phyloP scores from a whole-genome alignment of 2,329 filamentous ascomycete genomes.

The Epichloe typhina region DNA sequence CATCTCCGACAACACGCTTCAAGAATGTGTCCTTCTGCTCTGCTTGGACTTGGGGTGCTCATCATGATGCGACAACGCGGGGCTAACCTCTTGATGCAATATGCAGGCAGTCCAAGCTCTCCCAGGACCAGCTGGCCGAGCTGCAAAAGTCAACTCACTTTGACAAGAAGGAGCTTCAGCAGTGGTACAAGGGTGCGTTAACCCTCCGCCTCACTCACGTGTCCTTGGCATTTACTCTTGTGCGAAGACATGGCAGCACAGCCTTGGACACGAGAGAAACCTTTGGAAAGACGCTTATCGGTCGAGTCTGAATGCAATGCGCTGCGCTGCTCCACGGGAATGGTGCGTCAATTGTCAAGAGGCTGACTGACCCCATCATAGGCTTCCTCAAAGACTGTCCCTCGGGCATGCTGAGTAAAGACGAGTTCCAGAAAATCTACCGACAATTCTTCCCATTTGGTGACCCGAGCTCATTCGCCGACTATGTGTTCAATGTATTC shows the following conservation, averaged over 20 bases:
- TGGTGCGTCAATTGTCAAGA: not conserved
- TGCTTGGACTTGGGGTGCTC: not conserved
- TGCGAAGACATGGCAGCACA: too few relatives aligned
- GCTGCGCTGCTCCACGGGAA: too few relatives aligned
- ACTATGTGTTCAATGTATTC: conserved; percentile 99
- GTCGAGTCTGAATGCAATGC: too few relatives aligned
- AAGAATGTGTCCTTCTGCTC: too few relatives aligned
- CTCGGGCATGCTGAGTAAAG: conserved; percentile 89
- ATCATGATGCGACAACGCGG: conserved; percentile 2
- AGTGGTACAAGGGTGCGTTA: conserved; percentile 91
- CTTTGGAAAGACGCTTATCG: too few relatives aligned
- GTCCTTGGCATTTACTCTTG: not conserved
- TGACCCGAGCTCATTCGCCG: conserved; percentile 91
- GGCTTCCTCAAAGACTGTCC: conserved; percentile 98
- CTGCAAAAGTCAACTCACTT: conserved; percentile 96
- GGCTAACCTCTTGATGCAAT: conserved; percentile 11
- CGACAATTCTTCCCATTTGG: conserved; percentile 99
- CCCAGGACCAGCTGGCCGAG: conserved; percentile 87
- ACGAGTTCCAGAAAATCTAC: conserved; percentile 99
- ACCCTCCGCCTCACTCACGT: too few relatives aligned
- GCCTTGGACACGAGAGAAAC: too few relatives aligned
- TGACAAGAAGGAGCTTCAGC: conserved; percentile 98
- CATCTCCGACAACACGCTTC: not conserved
- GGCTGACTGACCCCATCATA: conserved; percentile 27
- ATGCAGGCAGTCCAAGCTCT: conserved; percentile 90